Evolutionary conservation across 768 basidiomycete species (phyloP).

Genomic region (Kwoniella newhampshirensis): DNA sequence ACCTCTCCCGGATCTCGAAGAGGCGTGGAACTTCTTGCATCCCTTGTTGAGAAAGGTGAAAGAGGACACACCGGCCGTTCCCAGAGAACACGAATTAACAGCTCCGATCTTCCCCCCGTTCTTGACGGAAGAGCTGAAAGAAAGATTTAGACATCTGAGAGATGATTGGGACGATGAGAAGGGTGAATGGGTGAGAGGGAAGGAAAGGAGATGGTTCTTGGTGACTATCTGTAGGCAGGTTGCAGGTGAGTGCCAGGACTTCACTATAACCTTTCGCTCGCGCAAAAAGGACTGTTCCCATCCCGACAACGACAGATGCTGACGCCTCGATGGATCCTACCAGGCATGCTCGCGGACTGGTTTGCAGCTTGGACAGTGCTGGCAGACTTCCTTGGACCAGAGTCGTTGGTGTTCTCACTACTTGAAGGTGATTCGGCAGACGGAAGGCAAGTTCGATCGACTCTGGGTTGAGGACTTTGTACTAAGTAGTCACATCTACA

Average conservation of each 20-base stretch:
- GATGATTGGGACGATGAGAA: constrained; percentile 29
- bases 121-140: constrained; percentile 32
- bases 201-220: constrained; percentile 36
- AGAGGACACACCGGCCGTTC: constrained; percentile 20
- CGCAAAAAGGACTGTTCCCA: not conserved
- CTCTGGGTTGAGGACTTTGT: not conserved
- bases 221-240: constrained; percentile 46
- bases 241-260: constrained; percentile 42
- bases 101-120: constrained; percentile 40
- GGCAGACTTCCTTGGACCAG: constrained; percentile 44
- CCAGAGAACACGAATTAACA: constrained; percentile 42
- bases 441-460: constrained; percentile 41
- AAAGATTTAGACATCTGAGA: constrained; percentile 37
- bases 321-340: not conserved
- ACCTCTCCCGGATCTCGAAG: constrained; percentile 35
- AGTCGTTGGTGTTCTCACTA: constrained; percentile 37
- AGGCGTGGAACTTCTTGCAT: constrained; percentile 32
- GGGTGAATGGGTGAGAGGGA: constrained; percentile 28
- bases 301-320: not conserved
- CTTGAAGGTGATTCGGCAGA: constrained; percentile 45
- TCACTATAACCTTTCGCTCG: too few species aligned
- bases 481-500: not conserved
- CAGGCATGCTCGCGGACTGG: constrained; percentile 47
- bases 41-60: constrained; percentile 35
- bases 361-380: constrained; percentile 47